A percentile compares a stretch with the other conserved stretches of the same genome.
These are phyloP conservation scores for Candida ascalaphidarum DNA, from an alignment of 805 yeast species.

Conservation along the genomic window DNA sequence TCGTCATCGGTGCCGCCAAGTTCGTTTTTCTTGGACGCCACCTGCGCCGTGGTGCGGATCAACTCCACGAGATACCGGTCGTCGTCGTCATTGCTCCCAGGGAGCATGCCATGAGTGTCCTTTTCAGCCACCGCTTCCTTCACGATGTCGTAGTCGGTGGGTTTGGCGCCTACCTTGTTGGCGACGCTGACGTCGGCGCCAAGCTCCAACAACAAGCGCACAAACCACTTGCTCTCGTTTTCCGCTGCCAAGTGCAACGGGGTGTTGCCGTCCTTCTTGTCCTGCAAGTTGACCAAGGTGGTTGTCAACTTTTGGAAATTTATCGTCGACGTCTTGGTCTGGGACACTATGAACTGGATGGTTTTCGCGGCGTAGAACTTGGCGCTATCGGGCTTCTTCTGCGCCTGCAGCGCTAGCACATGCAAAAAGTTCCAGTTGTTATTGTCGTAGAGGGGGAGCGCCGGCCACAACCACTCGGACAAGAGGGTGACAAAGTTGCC, in stretches of 20 bases:
- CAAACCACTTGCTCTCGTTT: conserved; percentile 28
- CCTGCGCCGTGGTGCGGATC: conserved; percentile 23
- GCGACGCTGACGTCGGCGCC: conserved; percentile 53
- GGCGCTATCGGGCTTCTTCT: conserved; percentile 22
- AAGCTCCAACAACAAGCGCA: conserved; percentile 23
- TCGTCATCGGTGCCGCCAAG: conserved; percentile 3
- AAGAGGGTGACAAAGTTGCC: conserved; percentile 66
- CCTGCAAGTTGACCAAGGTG: conserved; percentile 24
- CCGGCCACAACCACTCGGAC: conserved; percentile 59
- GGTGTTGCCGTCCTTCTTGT: conserved; percentile 28
- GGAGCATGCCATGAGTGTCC: conserved; percentile 4
- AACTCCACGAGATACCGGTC: conserved; percentile 24
- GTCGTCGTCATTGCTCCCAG: conserved; percentile 7
- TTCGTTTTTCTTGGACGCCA: conserved; percentile 16
- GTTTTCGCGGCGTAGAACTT: conserved; percentile 27
- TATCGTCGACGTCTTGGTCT: conserved; percentile 10
- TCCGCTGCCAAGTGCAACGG: conserved; percentile 35
- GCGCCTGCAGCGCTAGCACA: conserved; percentile 55
- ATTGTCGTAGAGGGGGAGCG: conserved; percentile 37
- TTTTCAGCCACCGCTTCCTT: conserved; percentile 21
- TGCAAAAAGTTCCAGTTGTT: conserved; percentile 78
- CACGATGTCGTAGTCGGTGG: conserved; percentile 76
- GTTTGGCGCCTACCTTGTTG: conserved; percentile 80
- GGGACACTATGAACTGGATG: conserved; percentile 20
- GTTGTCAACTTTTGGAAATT: conserved; percentile 6